Percentiles rank a stretch among this genome's conserved stretches.
Evolutionary conservation across 352 stramenopile genomes (phyloP).

Genomic region (Phytophthora idaei): DNA sequence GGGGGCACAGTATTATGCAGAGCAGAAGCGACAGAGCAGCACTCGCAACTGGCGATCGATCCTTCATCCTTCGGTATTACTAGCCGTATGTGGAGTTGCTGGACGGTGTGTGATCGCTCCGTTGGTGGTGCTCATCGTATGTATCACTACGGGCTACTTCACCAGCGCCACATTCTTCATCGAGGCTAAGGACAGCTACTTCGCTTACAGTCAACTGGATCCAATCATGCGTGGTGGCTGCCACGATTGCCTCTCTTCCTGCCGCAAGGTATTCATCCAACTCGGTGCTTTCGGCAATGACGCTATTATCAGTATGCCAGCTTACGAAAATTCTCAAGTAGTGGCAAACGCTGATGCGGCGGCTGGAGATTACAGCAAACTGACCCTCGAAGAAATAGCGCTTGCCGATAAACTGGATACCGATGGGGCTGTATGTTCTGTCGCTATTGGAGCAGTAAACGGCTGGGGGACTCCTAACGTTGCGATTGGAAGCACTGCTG

Average conservation of each 20-base stretch:
- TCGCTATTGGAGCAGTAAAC: conserved; percentile 1
- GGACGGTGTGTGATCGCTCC: conserved; percentile 22
- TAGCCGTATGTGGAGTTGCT: background rate
- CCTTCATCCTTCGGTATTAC: no score
- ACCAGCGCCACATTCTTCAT: conserved; percentile 22
- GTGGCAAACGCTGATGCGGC: conserved; percentile 10
- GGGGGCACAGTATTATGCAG: no score
- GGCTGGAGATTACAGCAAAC: conserved; percentile 7
- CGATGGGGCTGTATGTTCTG: conserved; percentile 20
- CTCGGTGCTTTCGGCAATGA: conserved; percentile 22
- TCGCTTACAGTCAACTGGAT: conserved; percentile 30
- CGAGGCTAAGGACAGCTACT: conserved; percentile 23
- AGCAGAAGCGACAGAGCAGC: no score
- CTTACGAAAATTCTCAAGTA: conserved; percentile 24
- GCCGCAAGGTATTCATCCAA: conserved; percentile 32
- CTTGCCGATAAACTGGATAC: conserved; percentile 21
- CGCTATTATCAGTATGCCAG: conserved; percentile 26
- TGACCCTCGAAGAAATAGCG: conserved; percentile 11
- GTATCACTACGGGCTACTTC: conserved; percentile 14
- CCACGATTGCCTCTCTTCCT: conserved; percentile 17
- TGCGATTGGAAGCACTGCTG: background rate
- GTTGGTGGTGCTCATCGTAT: conserved; percentile 10
- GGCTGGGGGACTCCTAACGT: conserved; percentile 22
- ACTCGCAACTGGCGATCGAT: no score
- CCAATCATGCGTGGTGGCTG: conserved; percentile 26